Percentiles rank a stretch among this genome's conserved stretches.
Evolutionary conservation across 1,284 basidiomycete genomes (phyloP).

Genomic region (Cronartium quercuum): DNA sequence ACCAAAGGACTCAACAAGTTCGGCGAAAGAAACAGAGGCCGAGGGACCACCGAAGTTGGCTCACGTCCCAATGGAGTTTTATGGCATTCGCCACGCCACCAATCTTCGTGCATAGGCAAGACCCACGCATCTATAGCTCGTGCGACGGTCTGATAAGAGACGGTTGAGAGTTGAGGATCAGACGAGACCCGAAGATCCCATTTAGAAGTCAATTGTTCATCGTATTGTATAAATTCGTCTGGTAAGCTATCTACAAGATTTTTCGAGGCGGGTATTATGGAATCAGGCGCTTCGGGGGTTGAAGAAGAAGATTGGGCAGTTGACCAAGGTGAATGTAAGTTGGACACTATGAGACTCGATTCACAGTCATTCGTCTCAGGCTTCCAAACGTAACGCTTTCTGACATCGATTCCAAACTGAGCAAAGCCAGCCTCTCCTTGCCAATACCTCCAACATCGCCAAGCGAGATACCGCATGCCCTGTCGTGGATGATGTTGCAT

Average conservation of each 20-base stretch:
- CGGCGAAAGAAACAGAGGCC: slow-evolving; percentile 5
- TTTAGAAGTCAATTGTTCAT: slow-evolving; percentile 28
- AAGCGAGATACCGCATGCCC: slow-evolving; percentile 33
- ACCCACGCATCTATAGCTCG: slow-evolving; percentile 35
- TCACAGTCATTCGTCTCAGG: not conserved
- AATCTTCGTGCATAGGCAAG: slow-evolving; percentile 23
- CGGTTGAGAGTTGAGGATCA: not conserved
- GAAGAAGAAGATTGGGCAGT: not conserved
- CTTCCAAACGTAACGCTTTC: slow-evolving; percentile 24
- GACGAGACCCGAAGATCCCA: slow-evolving; percentile 12
- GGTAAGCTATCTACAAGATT: slow-evolving; percentile 10
- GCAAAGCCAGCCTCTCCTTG: slow-evolving; percentile 12
- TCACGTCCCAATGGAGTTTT: not conserved
- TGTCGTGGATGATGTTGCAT: slow-evolving; percentile 29
- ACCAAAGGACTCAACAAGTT: slow-evolving; percentile 16
- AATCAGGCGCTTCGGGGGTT: not conserved
- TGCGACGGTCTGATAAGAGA: slow-evolving; percentile 19
- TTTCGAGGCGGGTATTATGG: too few relatives aligned
- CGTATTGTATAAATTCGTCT: slow-evolving; percentile 18
- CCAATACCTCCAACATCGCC: slow-evolving; percentile 37
- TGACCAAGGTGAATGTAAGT: slow-evolving; percentile 19
- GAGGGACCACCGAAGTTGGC: not conserved
- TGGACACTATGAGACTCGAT: slow-evolving; percentile 5
- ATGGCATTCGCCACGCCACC: not conserved
- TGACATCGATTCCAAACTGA: slow-evolving; percentile 9